phyloP scores from a whole-genome alignment of 257 asterid genomes.

The Solanum bukasovii region DNA sequence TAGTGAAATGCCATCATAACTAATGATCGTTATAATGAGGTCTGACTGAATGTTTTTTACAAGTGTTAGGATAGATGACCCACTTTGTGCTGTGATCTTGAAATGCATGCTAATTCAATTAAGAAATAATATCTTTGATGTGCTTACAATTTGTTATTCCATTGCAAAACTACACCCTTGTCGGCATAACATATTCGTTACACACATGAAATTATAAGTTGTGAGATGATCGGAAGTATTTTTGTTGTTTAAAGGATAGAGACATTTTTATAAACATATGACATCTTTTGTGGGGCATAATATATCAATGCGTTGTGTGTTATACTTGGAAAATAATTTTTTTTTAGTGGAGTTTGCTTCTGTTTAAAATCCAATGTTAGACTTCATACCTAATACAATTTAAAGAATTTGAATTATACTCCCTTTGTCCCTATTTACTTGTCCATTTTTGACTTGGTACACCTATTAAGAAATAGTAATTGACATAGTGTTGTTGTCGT shows the following conservation, averaged over 20 bases:
- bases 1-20: not conserved
- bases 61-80: not conserved
- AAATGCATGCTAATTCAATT: not conserved
- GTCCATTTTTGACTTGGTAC: not conserved
- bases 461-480: not conserved
- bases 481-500: not conserved
- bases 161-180: not conserved
- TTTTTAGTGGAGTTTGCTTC: not conserved
- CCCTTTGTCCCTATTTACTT: not conserved
- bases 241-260: not conserved
- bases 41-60: not conserved
- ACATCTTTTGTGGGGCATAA: not conserved
- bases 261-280: not conserved
- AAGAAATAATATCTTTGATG: not conserved
- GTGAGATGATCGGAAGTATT: not conserved
- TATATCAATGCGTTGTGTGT: not conserved
- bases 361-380: not conserved
- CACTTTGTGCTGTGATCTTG: not conserved
- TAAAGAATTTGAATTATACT: not conserved
- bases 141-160: not conserved
- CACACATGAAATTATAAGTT: not conserved
- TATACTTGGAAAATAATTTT: not conserved
- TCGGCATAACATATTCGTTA: not conserved
- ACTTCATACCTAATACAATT: not conserved
- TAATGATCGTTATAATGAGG: not conserved